Percentiles rank a stretch among this genome's conserved stretches.
phyloP scores from a whole-genome alignment of 2,329 filamentous ascomycete species.

The Tricladium varicosporioides region DNA sequence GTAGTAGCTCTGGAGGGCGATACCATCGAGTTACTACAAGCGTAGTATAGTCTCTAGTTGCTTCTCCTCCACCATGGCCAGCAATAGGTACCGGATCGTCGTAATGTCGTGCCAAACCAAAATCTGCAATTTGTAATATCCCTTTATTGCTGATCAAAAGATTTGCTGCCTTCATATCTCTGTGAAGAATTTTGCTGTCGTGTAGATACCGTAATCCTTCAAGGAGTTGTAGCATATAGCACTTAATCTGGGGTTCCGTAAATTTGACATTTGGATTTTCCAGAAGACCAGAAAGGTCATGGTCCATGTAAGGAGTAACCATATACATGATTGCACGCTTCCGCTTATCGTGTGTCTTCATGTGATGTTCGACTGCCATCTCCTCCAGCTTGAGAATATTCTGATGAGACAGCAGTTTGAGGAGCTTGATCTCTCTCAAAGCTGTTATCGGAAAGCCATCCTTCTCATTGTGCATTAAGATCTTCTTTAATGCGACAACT shows the following conservation, averaged over 20 bases:
- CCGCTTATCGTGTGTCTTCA: slow-evolving; percentile 62
- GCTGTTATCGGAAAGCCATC: slow-evolving; percentile 99
- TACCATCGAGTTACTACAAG: slow-evolving; percentile 98
- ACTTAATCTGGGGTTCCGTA: slow-evolving; percentile 90
- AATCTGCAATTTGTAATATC: slow-evolving; percentile 94
- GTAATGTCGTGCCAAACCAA: slow-evolving; percentile 90
- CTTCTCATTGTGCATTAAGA: slow-evolving; percentile 99
- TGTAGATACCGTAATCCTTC: slow-evolving; percentile 90
- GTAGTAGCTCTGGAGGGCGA: slow-evolving; percentile 84
- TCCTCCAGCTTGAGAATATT: slow-evolving; percentile 88
- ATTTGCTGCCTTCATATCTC: slow-evolving; percentile 99
- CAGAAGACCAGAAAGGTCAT: slow-evolving; percentile 93
- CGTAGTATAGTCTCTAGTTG: slow-evolving; percentile 89
- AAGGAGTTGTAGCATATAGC: slow-evolving; percentile 91
- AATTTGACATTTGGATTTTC: slow-evolving; percentile 92
- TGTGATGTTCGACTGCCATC: slow-evolving; percentile 85
- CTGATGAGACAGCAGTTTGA: slow-evolving; percentile 89
- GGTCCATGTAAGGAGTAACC: slow-evolving; percentile 98
- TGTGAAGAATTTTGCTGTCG: slow-evolving; percentile 83
- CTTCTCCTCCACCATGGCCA: slow-evolving; percentile 79
- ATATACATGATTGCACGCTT: slow-evolving; percentile 93
- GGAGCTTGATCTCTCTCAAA: slow-evolving; percentile 92
- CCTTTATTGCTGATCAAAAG: slow-evolving; percentile 93
- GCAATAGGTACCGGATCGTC: slow-evolving; percentile 77
- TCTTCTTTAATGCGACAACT: slow-evolving; percentile 92